phyloP scores from a whole-genome alignment of 1,284 basidiomycete genomes.

The Polyporus tsugae region DNA sequence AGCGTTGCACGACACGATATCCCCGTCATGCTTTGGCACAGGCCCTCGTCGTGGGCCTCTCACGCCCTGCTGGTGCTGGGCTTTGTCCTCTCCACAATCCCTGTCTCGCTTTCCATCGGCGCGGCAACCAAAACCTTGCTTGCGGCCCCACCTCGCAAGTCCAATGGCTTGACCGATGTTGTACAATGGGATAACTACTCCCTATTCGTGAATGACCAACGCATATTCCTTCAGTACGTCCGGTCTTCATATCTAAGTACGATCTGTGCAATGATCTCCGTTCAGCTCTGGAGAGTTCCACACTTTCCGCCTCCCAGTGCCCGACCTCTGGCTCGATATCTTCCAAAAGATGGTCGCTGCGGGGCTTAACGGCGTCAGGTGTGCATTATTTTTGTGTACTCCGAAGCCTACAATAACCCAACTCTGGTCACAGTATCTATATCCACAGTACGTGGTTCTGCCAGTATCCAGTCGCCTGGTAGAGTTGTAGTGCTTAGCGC shows the following conservation, averaged over 20 bases:
- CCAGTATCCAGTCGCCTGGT: neutral
- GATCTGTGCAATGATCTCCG: neutral
- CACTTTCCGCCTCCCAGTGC: constrained; percentile 83
- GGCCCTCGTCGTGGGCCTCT: constrained; percentile 29
- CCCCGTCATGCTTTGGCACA: constrained; percentile 26
- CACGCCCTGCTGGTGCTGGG: constrained; percentile 26
- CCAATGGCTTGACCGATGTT: constrained; percentile 40
- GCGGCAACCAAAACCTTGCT: neutral
- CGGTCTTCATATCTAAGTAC: neutral
- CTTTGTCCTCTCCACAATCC: constrained; percentile 27
- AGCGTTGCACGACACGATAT: neutral
- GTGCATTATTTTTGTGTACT: neutral
- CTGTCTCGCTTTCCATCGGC: constrained; percentile 13
- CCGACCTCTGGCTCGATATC: constrained; percentile 83
- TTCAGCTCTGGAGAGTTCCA: constrained; percentile 80
- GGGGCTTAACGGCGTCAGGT: constrained; percentile 75
- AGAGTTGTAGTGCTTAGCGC: neutral
- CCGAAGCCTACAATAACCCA: neutral
- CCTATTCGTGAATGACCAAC: constrained; percentile 40
- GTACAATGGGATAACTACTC: constrained; percentile 46
- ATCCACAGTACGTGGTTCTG: constrained; percentile 47
- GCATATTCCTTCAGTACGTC: constrained; percentile 58
- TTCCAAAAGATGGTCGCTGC: constrained; percentile 84
- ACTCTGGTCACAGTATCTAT: constrained; percentile 60
- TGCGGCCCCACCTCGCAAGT: constrained; percentile 39